A percentile compares a stretch with the other conserved stretches of the same genome.
phyloP scores from a whole-genome alignment of 1,284 basidiomycete species.

The Ustilago nuda region DNA sequence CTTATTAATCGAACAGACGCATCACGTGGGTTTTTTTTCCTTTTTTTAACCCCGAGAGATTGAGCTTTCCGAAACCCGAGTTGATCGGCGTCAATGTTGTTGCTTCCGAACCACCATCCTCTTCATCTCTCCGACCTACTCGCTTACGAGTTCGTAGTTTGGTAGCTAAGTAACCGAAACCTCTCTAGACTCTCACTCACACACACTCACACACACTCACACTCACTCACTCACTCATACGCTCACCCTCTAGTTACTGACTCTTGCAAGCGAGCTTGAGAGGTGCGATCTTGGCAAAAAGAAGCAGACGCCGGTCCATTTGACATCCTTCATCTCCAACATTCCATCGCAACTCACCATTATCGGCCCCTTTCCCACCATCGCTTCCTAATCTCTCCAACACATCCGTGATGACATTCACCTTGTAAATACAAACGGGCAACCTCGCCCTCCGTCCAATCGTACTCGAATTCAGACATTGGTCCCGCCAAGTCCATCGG shows the following conservation, averaged over 20 bases:
- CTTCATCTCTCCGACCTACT: no score
- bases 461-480: background rate
- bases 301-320: background rate
- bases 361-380: background rate
- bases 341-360: background rate
- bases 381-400: conserved; percentile 5
- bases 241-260: no score
- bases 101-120: no score
- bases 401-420: background rate
- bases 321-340: background rate
- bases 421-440: background rate
- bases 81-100: no score
- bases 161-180: no score
- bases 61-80: no score
- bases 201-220: background rate
- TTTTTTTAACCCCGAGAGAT: no score
- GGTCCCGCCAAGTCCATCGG: background rate
- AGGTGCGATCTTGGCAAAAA: conserved; percentile 1
- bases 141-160: no score
- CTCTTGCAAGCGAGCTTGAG: background rate
- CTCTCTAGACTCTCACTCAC: no score
- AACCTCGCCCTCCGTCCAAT: background rate
- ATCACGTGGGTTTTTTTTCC: no score
- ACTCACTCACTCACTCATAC: background rate
- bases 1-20: no score